These are phyloP conservation scores for Aleurites moluccanus DNA, from an alignment of 441 rosid species.

Conservation along the genomic window DNA sequence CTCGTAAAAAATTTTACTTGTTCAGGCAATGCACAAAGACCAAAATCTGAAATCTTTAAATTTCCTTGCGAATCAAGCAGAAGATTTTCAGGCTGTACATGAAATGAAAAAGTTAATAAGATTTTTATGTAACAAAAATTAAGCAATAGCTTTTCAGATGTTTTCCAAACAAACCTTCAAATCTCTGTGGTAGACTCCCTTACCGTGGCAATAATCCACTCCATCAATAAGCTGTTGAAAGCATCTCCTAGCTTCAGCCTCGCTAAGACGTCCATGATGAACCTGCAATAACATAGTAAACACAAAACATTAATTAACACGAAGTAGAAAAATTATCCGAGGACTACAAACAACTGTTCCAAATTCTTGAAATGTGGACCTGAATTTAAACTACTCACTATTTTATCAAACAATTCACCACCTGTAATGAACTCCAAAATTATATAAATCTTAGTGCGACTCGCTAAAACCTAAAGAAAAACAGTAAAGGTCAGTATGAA, in stretches of 20 bases:
- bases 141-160: slow-evolving; percentile 9
- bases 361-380: too few species aligned
- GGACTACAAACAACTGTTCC: slow-evolving; percentile 4
- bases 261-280: slow-evolving; percentile 84
- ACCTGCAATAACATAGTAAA: slow-evolving; percentile 44
- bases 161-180: slow-evolving; percentile 54
- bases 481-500: background rate
- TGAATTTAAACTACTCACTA: slow-evolving; percentile 56
- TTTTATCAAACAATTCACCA: slow-evolving; percentile 96
- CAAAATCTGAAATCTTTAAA: slow-evolving; percentile 93
- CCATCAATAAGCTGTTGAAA: slow-evolving; percentile 98
- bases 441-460: slow-evolving; percentile 87
- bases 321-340: background rate
- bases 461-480: slow-evolving; percentile 68
- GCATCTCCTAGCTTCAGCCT: slow-evolving; percentile 82
- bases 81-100: slow-evolving; percentile 88
- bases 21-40: slow-evolving; percentile 87
- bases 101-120: slow-evolving; percentile 14
- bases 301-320: slow-evolving; percentile 3
- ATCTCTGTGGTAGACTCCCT: slow-evolving; percentile 94
- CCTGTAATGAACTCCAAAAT: slow-evolving; percentile 96
- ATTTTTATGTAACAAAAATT: slow-evolving; percentile 14
- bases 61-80: slow-evolving; percentile 88
- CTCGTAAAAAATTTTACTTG: slow-evolving; percentile 45
- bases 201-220: slow-evolving; percentile 88